phyloP scores from a whole-genome alignment of 441 rosid genomes.

The Erysimum pusillum region DNA sequence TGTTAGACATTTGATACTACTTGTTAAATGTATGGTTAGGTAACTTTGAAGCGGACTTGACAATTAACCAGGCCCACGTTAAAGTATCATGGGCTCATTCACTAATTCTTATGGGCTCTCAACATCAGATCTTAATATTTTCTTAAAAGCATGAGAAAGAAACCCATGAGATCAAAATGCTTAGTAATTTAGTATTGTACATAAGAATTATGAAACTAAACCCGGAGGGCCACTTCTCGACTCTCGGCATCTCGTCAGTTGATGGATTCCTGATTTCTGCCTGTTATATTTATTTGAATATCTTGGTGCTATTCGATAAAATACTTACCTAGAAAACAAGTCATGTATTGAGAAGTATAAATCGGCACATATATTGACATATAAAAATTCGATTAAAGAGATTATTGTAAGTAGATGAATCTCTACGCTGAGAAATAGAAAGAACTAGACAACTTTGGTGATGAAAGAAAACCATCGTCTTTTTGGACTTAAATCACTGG shows the following conservation, averaged over 20 bases:
- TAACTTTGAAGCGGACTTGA: not conserved
- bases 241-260: not conserved
- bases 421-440: not conserved
- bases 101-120: conserved; percentile 8
- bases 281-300: not conserved
- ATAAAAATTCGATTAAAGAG: not conserved
- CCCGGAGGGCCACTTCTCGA: not conserved
- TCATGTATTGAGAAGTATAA: not conserved
- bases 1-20: too few species aligned
- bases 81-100: conserved; percentile 24
- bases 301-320: not conserved
- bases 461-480: not conserved
- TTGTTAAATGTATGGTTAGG: too few species aligned
- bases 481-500: not conserved
- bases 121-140: not conserved
- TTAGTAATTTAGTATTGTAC: not conserved
- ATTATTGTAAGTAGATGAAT: not conserved
- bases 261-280: not conserved
- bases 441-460: not conserved
- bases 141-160: not conserved
- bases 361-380: not conserved
- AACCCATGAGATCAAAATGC: not conserved
- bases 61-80: not conserved
- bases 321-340: not conserved
- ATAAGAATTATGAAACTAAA: not conserved